Evolutionary conservation across 2,329 filamentous ascomycete genomes (phyloP).

Genomic region (Alternaria sp.): DNA sequence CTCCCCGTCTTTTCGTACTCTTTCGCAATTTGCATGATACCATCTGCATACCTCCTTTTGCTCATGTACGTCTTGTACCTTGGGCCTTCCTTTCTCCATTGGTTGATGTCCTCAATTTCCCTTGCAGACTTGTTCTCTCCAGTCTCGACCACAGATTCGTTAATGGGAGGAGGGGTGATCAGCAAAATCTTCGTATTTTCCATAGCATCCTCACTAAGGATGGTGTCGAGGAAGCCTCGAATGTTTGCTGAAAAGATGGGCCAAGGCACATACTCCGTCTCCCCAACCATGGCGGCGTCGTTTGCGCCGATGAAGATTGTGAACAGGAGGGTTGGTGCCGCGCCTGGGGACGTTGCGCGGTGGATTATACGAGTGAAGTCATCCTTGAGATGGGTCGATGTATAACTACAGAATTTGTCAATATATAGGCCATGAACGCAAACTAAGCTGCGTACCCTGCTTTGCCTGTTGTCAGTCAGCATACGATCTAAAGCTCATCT

Average conservation of each 20-base stretch:
- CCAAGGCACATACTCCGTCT: slow-evolving; percentile 42
- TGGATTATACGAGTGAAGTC: slow-evolving; percentile 38
- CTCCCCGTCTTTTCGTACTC: slow-evolving; percentile 45
- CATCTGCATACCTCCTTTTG: slow-evolving; percentile 51
- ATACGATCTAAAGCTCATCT: background rate
- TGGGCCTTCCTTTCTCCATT: slow-evolving; percentile 21
- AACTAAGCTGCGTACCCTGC: slow-evolving; percentile 27
- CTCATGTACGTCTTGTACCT: slow-evolving; percentile 48
- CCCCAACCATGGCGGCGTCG: slow-evolving; percentile 45
- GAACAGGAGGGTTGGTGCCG: slow-evolving; percentile 46
- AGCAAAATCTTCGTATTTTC: slow-evolving; percentile 47
- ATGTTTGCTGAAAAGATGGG: slow-evolving; percentile 46
- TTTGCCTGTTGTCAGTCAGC: slow-evolving; percentile 22
- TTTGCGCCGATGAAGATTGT: slow-evolving; percentile 54
- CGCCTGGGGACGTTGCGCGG: slow-evolving; percentile 24
- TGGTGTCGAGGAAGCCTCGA: slow-evolving; percentile 45
- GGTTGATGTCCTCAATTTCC: slow-evolving; percentile 13
- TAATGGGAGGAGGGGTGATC: slow-evolving; percentile 51
- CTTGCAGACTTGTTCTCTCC: background rate
- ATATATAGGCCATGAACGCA: too few species aligned
- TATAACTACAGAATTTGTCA: slow-evolving; percentile 31
- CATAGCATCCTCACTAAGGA: slow-evolving; percentile 42
- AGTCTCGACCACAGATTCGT: slow-evolving; percentile 25
- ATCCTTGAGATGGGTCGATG: slow-evolving; percentile 31
- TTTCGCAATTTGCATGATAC: slow-evolving; percentile 46